phyloP scores from a whole-genome alignment of 352 stramenopile genomes.

The Pythium vanterpoolii region DNA sequence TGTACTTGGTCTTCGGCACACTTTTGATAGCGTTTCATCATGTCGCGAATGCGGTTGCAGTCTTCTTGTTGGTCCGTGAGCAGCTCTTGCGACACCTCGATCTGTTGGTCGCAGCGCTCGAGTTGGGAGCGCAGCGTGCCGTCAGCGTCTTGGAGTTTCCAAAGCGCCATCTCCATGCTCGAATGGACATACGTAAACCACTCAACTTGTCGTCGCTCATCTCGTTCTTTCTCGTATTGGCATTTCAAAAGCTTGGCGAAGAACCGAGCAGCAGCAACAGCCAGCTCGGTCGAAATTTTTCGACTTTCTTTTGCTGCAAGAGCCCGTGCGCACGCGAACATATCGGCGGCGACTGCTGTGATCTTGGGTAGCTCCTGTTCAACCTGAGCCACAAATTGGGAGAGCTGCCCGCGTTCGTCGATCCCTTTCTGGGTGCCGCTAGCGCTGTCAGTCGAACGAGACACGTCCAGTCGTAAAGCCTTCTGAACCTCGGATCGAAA shows the following conservation, averaged over 20 bases:
- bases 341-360: constrained; percentile 19
- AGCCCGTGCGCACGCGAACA: constrained; percentile 17
- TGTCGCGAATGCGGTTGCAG: constrained; percentile 40
- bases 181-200: constrained; percentile 28
- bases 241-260: constrained; percentile 23
- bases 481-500: constrained; percentile 44
- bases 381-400: constrained; percentile 21
- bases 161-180: constrained; percentile 37
- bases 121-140: constrained; percentile 19
- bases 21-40: constrained; percentile 58
- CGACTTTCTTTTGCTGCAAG: constrained; percentile 1
- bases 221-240: constrained; percentile 13
- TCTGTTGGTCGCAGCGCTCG: constrained; percentile 25
- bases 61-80: constrained; percentile 41
- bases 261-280: constrained; percentile 7
- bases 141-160: constrained; percentile 33
- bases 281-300: constrained; percentile 12
- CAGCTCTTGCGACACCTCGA: constrained; percentile 24
- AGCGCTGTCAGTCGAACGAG: not conserved
- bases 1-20: constrained; percentile 60
- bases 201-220: constrained; percentile 13
- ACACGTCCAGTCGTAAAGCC: constrained; percentile 6
- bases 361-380: constrained; percentile 27
- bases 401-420: constrained; percentile 15
- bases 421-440: not conserved